A percentile compares a stretch with the other conserved stretches of the same genome.
Evolutionary conservation across 225 moss, liverwort and hornwort genomes (phyloP).

Genomic region (Rhytidiadelphus loreus): DNA sequence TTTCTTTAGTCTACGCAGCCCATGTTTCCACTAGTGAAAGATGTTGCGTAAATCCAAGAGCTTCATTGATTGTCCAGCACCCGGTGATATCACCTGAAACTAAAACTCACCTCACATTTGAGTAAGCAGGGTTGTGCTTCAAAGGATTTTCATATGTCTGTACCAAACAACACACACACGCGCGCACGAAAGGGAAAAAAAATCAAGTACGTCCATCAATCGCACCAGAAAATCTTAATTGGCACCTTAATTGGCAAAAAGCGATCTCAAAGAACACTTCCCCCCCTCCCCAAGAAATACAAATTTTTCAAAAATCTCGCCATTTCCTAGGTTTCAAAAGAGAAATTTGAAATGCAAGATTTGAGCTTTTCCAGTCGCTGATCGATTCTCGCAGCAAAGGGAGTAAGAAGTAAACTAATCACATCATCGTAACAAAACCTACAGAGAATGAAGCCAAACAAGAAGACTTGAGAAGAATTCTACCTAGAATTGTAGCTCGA

Average conservation of each 20-base stretch:
- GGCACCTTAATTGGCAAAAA: neutral
- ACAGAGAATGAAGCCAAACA: neutral
- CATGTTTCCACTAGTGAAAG: neutral
- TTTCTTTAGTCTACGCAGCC: neutral
- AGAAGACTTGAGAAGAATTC: neutral
- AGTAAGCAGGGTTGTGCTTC: conserved; percentile 56
- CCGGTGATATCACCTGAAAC: neutral
- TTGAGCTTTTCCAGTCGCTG: too few species aligned
- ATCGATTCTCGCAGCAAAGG: too few species aligned
- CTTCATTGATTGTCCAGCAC: neutral
- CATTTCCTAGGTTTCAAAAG: neutral
- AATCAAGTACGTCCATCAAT: neutral
- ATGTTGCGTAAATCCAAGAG: neutral
- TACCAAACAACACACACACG: neutral
- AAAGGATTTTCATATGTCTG: conserved; percentile 57
- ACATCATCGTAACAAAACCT: neutral
- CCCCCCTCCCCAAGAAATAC: neutral
- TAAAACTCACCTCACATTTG: conserved; percentile 33
- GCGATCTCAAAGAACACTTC: neutral
- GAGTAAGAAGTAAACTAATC: neutral
- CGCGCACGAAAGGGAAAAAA: too few species aligned
- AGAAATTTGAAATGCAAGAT: neutral
- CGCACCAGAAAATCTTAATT: neutral
- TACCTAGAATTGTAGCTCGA: neutral
- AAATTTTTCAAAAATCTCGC: neutral